Conservation (phyloP, 345 rosid genomes). For the Linum tenue region DNA sequence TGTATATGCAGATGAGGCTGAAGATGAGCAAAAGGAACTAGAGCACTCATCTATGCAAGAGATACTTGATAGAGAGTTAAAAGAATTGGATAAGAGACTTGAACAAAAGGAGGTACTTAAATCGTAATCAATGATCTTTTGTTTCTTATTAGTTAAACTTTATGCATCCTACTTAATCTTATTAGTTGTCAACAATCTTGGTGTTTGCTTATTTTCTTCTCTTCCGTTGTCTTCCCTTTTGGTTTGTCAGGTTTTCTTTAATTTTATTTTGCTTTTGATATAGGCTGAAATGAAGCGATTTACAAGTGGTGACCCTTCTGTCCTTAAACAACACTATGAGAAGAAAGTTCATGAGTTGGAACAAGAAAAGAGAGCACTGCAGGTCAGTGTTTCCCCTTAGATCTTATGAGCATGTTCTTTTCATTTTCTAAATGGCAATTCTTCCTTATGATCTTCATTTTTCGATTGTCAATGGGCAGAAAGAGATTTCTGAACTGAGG, state of each 20-base stretch:
- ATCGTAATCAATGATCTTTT: neutral
- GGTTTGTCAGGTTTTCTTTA: neutral
- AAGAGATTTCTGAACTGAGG: slow-evolving; percentile 79
- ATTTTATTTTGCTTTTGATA: slow-evolving; percentile 11
- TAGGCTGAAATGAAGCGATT: slow-evolving; percentile 96
- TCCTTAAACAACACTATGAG: slow-evolving; percentile 88
- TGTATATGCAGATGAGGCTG: slow-evolving; percentile 52
- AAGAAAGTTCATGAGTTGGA: slow-evolving; percentile 84
- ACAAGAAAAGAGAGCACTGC: slow-evolving; percentile 67
- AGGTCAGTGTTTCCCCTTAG: slow-evolving; percentile 35
- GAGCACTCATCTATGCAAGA: slow-evolving; percentile 92
- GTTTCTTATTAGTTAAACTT: neutral
- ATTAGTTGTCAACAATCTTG: neutral
- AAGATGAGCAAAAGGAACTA: slow-evolving; percentile 62
- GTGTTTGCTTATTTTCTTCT: neutral
- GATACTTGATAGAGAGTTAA: slow-evolving; percentile 73
- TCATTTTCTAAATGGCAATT: neutral
- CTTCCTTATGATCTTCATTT: neutral
- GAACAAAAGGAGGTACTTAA: slow-evolving; percentile 80
- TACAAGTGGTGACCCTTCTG: slow-evolving; percentile 59
- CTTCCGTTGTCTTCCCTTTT: neutral
- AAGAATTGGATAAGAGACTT: slow-evolving; percentile 79
- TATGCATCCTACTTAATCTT: neutral
- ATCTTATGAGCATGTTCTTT: neutral
- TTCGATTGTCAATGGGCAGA: slow-evolving; percentile 39